Evolutionary conservation across 495 filamentous ascomycete species (phyloP).

Genomic region (Penicillium bovifimosum): DNA sequence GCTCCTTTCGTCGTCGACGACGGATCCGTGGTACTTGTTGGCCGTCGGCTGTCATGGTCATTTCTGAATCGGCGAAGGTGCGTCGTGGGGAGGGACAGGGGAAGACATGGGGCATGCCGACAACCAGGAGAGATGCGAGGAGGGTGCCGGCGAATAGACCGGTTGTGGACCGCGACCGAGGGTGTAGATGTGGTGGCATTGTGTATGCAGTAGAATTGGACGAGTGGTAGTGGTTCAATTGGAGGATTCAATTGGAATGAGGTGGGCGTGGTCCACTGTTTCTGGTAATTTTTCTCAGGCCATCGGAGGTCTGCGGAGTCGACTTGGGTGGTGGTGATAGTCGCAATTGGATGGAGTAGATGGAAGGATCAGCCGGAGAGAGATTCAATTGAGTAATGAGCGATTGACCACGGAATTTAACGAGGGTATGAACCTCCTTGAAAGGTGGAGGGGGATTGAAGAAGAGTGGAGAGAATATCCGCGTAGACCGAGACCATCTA

Average conservation of each 20-base stretch:
- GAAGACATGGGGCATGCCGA: conserved; percentile 84
- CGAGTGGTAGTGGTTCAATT: conserved; percentile 3
- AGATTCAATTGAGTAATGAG: conserved; percentile 12
- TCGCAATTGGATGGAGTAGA: neutral
- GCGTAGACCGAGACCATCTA: conserved; percentile 26
- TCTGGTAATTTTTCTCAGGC: conserved; percentile 18
- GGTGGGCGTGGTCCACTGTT: conserved; percentile 12
- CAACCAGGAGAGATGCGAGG: conserved; percentile 82
- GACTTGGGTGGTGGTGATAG: neutral
- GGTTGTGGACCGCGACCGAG: conserved; percentile 81
- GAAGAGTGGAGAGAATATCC: conserved; percentile 2
- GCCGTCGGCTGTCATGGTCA: conserved; percentile 44
- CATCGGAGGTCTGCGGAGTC: conserved; percentile 16
- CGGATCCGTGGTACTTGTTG: conserved; percentile 37
- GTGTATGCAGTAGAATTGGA: conserved; percentile 8
- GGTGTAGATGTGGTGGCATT: conserved; percentile 91
- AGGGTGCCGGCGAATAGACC: conserved; percentile 95
- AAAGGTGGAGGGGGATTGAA: neutral
- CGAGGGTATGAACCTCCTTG: neutral
- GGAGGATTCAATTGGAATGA: conserved; percentile 2
- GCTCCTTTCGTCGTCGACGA: conserved; percentile 30
- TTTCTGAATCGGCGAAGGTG: conserved; percentile 64
- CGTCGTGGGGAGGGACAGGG: conserved; percentile 84
- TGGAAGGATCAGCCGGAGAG: neutral
- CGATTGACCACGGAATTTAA: neutral